phyloP scores from a whole-genome alignment of 805 yeast genomes.

The Osmozyma mogii region DNA sequence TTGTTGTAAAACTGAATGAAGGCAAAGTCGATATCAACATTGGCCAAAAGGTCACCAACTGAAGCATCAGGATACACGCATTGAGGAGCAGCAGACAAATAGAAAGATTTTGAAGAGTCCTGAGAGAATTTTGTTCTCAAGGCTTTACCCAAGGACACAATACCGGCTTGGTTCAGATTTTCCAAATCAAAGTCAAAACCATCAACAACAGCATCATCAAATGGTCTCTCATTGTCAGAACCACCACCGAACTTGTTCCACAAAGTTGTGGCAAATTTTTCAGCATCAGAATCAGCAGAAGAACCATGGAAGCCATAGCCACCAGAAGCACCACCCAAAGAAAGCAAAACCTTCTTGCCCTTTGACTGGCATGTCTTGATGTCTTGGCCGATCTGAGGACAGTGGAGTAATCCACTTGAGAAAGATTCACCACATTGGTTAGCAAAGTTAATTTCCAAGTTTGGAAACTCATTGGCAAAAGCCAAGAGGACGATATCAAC shows the following conservation, averaged over 20 bases:
- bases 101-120: conserved; percentile 45
- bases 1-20: conserved; percentile 90
- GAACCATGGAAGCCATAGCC: conserved; percentile 54
- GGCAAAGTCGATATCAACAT: conserved; percentile 68
- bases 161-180: conserved; percentile 49
- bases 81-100: conserved; percentile 87
- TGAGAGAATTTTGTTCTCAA: conserved; percentile 5
- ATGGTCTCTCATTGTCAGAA: conserved; percentile 14
- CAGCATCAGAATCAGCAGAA: conserved; percentile 44
- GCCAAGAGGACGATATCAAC: conserved; percentile 70
- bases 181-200: conserved; percentile 68
- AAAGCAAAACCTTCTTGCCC: conserved; percentile 74
- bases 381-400: conserved; percentile 39
- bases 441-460: conserved; percentile 44
- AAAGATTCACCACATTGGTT: conserved; percentile 34
- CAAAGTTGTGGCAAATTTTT: conserved; percentile 39
- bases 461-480: conserved; percentile 58
- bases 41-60: conserved; percentile 26
- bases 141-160: conserved; percentile 41
- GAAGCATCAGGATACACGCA: conserved; percentile 80
- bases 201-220: conserved; percentile 55
- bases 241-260: conserved; percentile 36
- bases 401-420: conserved; percentile 30
- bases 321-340: conserved; percentile 38
- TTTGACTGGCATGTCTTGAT: conserved; percentile 65